Evolutionary conservation across 148 eudicot species (phyloP), one percentile per base, ranked within the genome.

Genomic region (Pharnaceum exiguum): DNA sequence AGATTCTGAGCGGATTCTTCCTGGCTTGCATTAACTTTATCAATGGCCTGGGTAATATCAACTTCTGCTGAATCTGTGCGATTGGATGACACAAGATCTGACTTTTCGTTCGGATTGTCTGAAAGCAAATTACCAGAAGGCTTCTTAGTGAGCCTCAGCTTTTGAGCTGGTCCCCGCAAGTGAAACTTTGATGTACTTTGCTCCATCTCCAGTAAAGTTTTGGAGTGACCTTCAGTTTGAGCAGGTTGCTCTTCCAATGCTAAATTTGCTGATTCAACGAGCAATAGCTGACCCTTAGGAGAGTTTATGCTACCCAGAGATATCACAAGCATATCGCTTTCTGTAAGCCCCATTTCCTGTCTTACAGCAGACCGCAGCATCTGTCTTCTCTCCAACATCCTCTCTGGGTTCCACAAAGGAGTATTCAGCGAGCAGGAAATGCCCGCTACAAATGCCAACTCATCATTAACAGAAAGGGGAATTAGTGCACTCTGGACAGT

Each of bases 371-470:
- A 66, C 60, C 96, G 71, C 51, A 94, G 63, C 56, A 77, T 51
- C 60, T 68, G 76, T 61, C 74, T 75, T 60, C 82, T 94, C 68
- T 82, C 82, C 37, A 82, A 78, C 99, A 94, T 94, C 60, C 72
- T 72, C 52, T 89, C 87, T 21, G 87, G 79, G 62, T 77, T 75
- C 36, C 77, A 76, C 58, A 72, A 59, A 40, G 96, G 96, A 56
- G 99, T 94, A 60, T 84, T 89, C 11, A 94, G 74, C 5, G 99
- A 86, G 51, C 79, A 84, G 19, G 87, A 16, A 55, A 94, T 76
- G 47, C 96, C 99, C n/a, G 96, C 96, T 59, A 79, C 93, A 75
- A 94, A 94, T 46, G 99, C 95, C 64, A 94, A 75, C 65, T 89
- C 99, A 68, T 94, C 96, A 53, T 84, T 89, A 63, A 94, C 89